A percentile compares a stretch with the other conserved stretches of the same genome.
phyloP scores from a whole-genome alignment of 2,329 filamentous ascomycete species.

The Trichoderma sp. region DNA sequence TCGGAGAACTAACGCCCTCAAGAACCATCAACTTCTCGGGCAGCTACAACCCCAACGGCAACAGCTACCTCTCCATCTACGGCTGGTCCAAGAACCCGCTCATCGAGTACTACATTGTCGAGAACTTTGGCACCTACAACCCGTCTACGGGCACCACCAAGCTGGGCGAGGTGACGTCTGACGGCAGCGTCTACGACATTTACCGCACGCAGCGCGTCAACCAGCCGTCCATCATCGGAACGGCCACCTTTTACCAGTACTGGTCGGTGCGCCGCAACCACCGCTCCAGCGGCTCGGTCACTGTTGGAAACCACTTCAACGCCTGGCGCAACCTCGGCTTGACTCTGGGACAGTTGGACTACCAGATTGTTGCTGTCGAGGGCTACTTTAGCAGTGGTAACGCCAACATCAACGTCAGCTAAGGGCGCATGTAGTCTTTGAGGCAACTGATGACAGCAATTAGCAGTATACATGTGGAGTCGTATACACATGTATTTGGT shows the following conservation, averaged over 20 bases:
- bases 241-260: slow-evolving; percentile 26
- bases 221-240: slow-evolving; percentile 25
- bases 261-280: slow-evolving; percentile 24
- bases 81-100: slow-evolving; percentile 24
- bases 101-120: slow-evolving; percentile 26
- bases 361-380: slow-evolving; percentile 24
- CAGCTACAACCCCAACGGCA: slow-evolving; percentile 23
- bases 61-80: slow-evolving; percentile 26
- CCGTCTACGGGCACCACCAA: slow-evolving; percentile 23
- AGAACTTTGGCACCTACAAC: slow-evolving; percentile 27
- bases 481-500: not conserved
- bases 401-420: slow-evolving; percentile 20
- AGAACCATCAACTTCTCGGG: slow-evolving; percentile 22
- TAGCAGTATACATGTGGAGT: not conserved
- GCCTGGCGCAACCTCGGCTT: slow-evolving; percentile 7
- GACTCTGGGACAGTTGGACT: slow-evolving; percentile 14
- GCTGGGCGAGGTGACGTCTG: slow-evolving; percentile 22
- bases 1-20: not conserved
- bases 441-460: not conserved
- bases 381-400: slow-evolving; percentile 20
- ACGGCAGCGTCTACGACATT: slow-evolving; percentile 25
- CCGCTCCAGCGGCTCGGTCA: slow-evolving; percentile 27
- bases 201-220: slow-evolving; percentile 25
- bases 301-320: slow-evolving; percentile 21
- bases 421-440: not conserved